These are phyloP conservation scores for Corylus avellana DNA, from an alignment of 306 rosid species.

Conservation along the genomic window DNA sequence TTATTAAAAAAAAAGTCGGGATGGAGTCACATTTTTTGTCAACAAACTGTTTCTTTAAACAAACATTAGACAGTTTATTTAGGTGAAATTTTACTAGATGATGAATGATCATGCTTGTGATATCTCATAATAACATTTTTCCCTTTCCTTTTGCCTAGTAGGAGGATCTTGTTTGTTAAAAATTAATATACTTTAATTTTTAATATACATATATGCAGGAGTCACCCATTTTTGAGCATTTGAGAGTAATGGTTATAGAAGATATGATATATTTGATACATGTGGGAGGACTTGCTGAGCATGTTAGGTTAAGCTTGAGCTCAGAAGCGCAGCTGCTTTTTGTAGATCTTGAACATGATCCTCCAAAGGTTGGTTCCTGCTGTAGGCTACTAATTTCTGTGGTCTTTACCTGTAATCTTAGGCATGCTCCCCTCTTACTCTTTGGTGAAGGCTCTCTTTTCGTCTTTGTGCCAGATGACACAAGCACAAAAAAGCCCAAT, in stretches of 20 bases:
- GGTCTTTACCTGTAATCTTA: background rate
- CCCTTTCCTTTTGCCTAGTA: background rate
- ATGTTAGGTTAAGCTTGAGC: conserved; percentile 49
- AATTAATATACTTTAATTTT: background rate
- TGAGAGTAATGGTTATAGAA: conserved; percentile 76
- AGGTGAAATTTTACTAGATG: background rate
- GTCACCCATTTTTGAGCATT: conserved; percentile 46
- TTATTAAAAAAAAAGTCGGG: too few relatives aligned
- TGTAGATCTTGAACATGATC: conserved; percentile 77
- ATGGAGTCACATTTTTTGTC: background rate
- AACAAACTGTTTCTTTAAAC: background rate
- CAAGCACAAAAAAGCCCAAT: conserved; percentile 52
- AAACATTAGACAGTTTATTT: background rate
- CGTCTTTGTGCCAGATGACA: conserved; percentile 49
- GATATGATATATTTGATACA: conserved; percentile 89
- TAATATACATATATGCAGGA: conserved; percentile 35
- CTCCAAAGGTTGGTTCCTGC: conserved; percentile 60
- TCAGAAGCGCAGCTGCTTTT: conserved; percentile 50
- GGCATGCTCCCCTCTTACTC: conserved; percentile 5
- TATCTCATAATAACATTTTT: background rate
- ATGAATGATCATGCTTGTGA: background rate
- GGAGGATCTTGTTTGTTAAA: background rate
- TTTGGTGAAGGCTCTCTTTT: conserved; percentile 10
- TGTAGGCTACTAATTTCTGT: background rate
- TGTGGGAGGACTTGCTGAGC: conserved; percentile 44